phyloP scores from a whole-genome alignment of 1,284 basidiomycete genomes.

The Leccinum griseonigrum region DNA sequence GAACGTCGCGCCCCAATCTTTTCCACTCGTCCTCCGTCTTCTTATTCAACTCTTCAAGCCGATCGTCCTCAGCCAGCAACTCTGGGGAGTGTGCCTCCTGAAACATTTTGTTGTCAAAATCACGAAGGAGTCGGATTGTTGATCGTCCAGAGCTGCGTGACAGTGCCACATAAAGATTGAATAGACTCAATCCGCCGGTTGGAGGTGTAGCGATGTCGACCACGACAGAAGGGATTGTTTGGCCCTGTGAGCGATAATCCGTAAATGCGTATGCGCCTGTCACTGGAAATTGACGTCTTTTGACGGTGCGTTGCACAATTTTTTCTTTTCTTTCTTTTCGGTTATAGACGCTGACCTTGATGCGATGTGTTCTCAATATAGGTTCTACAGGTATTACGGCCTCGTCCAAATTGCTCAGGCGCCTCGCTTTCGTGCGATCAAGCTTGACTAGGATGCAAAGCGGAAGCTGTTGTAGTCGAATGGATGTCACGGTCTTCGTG shows the following conservation, averaged over 20 bases:
- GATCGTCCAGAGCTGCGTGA: not conserved
- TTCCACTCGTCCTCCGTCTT: not conserved
- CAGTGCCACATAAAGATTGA: not conserved
- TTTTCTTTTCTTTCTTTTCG: too few relatives aligned
- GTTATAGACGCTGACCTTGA: too few relatives aligned
- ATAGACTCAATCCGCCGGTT: not conserved
- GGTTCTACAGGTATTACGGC: too few relatives aligned
- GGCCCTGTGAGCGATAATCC: not conserved
- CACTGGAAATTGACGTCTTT: too few relatives aligned
- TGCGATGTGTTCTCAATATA: too few relatives aligned
- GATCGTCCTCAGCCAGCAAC: not conserved
- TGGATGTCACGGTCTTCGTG: too few relatives aligned
- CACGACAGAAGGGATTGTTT: not conserved
- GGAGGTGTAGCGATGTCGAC: not conserved
- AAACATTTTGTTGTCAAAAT: not conserved
- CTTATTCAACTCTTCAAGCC: not conserved
- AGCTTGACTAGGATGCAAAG: too few relatives aligned
- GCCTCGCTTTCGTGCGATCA: too few relatives aligned
- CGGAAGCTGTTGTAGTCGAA: conserved; percentile 6
- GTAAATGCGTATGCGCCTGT: too few relatives aligned
- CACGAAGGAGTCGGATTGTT: not conserved
- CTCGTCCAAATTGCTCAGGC: too few relatives aligned
- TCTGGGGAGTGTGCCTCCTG: not conserved
- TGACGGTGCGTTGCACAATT: too few relatives aligned
- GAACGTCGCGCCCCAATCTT: not conserved